Conservation (phyloP, 306 rosid genomes). For the Lablab purpureus region DNA sequence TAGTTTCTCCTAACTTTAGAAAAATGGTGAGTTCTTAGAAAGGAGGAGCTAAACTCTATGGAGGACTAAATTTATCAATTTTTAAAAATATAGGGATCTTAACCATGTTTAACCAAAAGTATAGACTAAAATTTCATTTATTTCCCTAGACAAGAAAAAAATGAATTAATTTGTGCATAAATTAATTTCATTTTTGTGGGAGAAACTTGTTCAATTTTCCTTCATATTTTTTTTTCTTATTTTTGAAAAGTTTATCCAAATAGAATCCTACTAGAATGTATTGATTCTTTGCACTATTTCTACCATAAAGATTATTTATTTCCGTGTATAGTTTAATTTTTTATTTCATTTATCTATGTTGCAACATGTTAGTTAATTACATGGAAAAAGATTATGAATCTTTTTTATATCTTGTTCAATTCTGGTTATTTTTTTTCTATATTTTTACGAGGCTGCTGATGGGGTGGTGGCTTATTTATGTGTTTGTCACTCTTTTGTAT, state of each 20-base stretch:
- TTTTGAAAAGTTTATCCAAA: background rate
- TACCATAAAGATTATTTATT: background rate
- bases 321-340: background rate
- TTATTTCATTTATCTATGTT: slow-evolving; percentile 14
- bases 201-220: background rate
- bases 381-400: background rate
- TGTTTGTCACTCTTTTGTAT: background rate
- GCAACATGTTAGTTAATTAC: slow-evolving; percentile 5
- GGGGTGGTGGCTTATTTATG: slow-evolving; percentile 17
- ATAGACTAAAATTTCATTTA: background rate
- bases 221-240: background rate
- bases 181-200: background rate
- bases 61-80: background rate
- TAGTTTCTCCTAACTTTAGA: background rate
- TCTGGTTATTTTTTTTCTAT: background rate
- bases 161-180: background rate
- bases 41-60: no score
- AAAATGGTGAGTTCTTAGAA: background rate
- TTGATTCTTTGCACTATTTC: background rate
- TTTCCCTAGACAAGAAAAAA: no score
- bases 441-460: background rate
- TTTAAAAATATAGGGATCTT: background rate
- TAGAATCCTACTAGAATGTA: background rate
- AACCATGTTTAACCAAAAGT: background rate
- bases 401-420: background rate